Evolutionary conservation across 257 asterid genomes (phyloP).

Genomic region (Plectranthus barbatus): DNA sequence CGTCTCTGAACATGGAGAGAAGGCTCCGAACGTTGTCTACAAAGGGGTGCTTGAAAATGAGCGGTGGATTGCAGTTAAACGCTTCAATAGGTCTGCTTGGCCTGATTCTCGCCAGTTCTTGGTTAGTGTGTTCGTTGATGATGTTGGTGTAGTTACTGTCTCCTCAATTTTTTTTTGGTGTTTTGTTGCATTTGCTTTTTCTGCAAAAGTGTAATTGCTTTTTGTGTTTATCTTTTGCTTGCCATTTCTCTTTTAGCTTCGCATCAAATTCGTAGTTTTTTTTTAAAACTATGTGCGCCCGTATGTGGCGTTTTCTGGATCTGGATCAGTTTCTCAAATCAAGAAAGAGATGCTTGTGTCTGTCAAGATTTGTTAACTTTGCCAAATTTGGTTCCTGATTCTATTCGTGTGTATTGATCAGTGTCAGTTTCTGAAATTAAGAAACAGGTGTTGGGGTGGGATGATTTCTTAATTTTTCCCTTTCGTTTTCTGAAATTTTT

Average conservation of each 20-base stretch:
- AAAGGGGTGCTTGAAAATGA: slow-evolving; percentile 41
- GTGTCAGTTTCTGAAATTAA: background rate
- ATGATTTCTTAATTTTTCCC: background rate
- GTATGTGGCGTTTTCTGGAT: background rate
- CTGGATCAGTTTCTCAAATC: background rate
- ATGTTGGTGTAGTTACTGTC: background rate
- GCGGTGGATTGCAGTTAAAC: slow-evolving; percentile 48
- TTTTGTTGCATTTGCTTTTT: background rate
- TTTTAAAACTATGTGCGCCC: background rate
- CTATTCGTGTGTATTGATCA: background rate
- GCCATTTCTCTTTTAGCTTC: background rate
- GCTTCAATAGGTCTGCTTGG: slow-evolving; percentile 64
- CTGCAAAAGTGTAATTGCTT: background rate
- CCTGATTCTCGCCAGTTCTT: slow-evolving; percentile 56
- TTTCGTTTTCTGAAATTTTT: background rate
- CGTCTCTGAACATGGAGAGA: slow-evolving; percentile 63
- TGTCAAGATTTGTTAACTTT: background rate
- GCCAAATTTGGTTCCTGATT: background rate
- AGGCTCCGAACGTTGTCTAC: slow-evolving; percentile 61
- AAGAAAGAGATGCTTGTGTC: background rate
- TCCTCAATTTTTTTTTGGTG: background rate
- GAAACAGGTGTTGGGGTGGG: background rate
- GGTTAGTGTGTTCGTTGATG: slow-evolving; percentile 21
- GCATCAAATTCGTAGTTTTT: background rate
- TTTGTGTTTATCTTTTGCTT: background rate